Conservation (phyloP, 2,329 filamentous ascomycete genomes). For the Ramichloridium luteum region DNA sequence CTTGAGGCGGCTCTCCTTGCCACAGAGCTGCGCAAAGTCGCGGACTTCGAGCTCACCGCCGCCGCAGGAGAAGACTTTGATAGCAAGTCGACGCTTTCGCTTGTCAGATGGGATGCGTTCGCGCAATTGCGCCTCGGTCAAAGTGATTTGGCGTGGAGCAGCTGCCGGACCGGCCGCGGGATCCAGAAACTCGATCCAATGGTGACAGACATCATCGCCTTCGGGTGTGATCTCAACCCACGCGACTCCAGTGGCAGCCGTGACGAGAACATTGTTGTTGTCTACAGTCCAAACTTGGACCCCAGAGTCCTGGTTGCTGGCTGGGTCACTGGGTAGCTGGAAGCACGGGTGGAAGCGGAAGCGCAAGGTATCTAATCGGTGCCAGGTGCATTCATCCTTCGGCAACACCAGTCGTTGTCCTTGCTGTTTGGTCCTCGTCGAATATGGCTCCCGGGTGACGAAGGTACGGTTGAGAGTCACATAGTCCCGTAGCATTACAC, state of each 20-base stretch:
- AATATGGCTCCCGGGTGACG: slow-evolving; percentile 67
- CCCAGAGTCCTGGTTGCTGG: slow-evolving; percentile 54
- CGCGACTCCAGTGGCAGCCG: slow-evolving; percentile 68
- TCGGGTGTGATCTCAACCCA: slow-evolving; percentile 74
- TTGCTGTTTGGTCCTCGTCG: slow-evolving; percentile 72
- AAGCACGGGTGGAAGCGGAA: slow-evolving; percentile 90
- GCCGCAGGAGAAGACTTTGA: slow-evolving; percentile 65
- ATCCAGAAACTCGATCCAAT: slow-evolving; percentile 69
- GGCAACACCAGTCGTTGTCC: slow-evolving; percentile 59
- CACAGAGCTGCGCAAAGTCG: slow-evolving; percentile 58
- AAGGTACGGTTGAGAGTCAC: slow-evolving; percentile 75
- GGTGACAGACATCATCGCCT: slow-evolving; percentile 66
- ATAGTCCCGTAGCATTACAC: slow-evolving; percentile 89
- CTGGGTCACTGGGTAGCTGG: slow-evolving; percentile 62
- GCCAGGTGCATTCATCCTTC: slow-evolving; percentile 82
- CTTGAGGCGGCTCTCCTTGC: slow-evolving; percentile 62
- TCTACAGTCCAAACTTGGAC: slow-evolving; percentile 81
- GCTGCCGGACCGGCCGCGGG: slow-evolving; percentile 44
- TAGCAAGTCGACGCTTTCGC: slow-evolving; percentile 53
- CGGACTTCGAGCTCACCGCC: slow-evolving; percentile 62
- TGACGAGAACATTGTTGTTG: slow-evolving; percentile 60
- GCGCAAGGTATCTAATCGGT: slow-evolving; percentile 74
- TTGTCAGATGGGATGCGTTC: slow-evolving; percentile 58
- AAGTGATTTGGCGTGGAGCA: slow-evolving; percentile 57
- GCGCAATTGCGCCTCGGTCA: slow-evolving; percentile 66